These are phyloP conservation scores for Venturia nashicola DNA, from an alignment of 2,329 filamentous ascomycete genomes.

Conservation along the genomic window DNA sequence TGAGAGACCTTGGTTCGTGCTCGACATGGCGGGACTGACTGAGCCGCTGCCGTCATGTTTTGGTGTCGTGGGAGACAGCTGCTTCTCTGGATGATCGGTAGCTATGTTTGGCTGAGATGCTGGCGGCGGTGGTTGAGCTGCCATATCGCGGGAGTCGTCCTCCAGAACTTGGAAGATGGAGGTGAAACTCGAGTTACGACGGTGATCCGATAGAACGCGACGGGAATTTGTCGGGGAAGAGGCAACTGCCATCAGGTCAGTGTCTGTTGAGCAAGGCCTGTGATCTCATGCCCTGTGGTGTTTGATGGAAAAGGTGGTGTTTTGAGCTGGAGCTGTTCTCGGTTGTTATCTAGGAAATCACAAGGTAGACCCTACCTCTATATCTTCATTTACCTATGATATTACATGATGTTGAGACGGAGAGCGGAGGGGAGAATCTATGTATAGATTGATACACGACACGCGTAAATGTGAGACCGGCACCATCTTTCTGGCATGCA, in stretches of 20 bases:
- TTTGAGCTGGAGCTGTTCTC: not conserved
- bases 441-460: too few species aligned
- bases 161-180: constrained; percentile 7
- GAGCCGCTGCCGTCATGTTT: not conserved
- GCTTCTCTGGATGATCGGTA: not conserved
- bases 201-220: not conserved
- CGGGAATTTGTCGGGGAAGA: not conserved
- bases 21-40: not conserved
- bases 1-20: constrained; percentile 47
- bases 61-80: not conserved
- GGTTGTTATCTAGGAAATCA: not conserved
- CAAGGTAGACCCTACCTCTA: not conserved
- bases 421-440: too few species aligned
- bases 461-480: too few species aligned
- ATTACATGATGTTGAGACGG: too few species aligned
- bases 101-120: not conserved
- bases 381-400: too few species aligned
- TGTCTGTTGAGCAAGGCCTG: not conserved
- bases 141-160: constrained; percentile 9
- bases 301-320: not conserved
- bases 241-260: not conserved
- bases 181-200: not conserved
- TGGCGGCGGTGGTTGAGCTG: not conserved
- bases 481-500: not conserved
- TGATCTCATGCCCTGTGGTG: not conserved